These are phyloP conservation scores for Neckera pumila DNA, from an alignment of 225 moss, liverwort and hornwort species.

Conservation along the genomic window DNA sequence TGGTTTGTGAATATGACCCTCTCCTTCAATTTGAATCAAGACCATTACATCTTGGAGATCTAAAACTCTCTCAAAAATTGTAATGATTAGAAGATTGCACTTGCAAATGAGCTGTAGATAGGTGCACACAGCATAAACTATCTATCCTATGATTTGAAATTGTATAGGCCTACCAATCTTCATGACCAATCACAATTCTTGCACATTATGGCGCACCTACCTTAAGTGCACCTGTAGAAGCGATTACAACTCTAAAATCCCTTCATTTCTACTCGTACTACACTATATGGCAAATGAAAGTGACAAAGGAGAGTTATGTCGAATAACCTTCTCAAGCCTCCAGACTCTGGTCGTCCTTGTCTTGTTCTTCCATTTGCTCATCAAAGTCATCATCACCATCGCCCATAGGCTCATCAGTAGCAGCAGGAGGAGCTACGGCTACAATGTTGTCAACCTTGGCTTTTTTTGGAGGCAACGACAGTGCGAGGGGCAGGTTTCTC, in stretches of 20 bases:
- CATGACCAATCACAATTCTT: neutral
- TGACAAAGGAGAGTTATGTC: neutral
- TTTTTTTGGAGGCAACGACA: conserved; percentile 19
- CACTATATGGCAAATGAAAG: neutral
- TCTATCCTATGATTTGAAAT: neutral
- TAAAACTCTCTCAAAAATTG: neutral
- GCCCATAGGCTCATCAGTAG: conserved; percentile 24
- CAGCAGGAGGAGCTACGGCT: neutral
- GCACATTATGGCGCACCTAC: neutral
- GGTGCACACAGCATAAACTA: neutral
- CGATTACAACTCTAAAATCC: neutral
- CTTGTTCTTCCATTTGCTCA: conserved; percentile 71
- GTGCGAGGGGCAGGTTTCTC: conserved; percentile 41
- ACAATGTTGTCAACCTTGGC: conserved; percentile 7
- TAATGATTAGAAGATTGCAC: neutral
- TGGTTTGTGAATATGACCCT: neutral
- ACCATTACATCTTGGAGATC: neutral
- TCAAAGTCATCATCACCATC: conserved; percentile 51
- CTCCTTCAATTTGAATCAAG: too few species aligned
- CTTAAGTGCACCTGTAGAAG: neutral
- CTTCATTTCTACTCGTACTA: neutral
- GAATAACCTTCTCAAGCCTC: neutral
- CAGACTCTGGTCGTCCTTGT: conserved; percentile 41
- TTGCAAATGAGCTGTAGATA: neutral
- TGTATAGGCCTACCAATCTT: neutral